Base-by-base conservation (phyloP, 2,329 filamentous ascomycete species). In the Saccharata proteae region DNA sequence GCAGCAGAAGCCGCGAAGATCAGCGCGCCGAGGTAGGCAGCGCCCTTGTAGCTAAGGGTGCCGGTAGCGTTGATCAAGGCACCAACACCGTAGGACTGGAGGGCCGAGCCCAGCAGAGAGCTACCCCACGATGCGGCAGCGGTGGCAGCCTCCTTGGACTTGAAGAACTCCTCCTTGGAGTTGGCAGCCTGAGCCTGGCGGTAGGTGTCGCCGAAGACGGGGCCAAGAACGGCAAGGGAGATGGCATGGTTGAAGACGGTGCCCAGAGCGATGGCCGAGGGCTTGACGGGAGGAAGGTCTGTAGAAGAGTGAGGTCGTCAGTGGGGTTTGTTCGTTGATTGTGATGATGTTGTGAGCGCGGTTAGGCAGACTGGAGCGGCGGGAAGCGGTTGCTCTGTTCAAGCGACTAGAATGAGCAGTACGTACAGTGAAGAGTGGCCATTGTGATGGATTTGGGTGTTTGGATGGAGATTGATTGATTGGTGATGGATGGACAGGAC, bases 101-200 rank as follows among this genome's bases (percentile, higher is more conserved):
- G 62, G 38, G 80, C 84, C 36, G 84, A 90, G 55, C 90, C 90
- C 54, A 85, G 67, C 40, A 96, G 71, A 23, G 85, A 90, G 43
- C 81, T 88, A 55, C 86, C 84, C 80, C 82, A 93, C 44, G 85
- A 81, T 38, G 85, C 73, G 42, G 82, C 86, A 43, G 86, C 85
- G 38, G 80, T 80, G 40, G 80, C 76, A 42, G 88, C 81, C 68
- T 96, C 88, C 71, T 85, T 88, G 47, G 83, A 92, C 61, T 79
- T 79, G 61, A 92, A 64, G 65, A 94, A 96, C 66, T 96, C 88
- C 65, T 96, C 86, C 68, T 90, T 93, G 52, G 79, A 82, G 74
- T 93, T 88, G 58, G 88, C 75, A 39, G 74, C 66, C 71, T 93
- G 86, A 46, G 88, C 86, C 47, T 83, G 80, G 64, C 86, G 78